Evolutionary conservation across 345 rosid species (phyloP).

Genomic region (Populus davidiana): DNA sequence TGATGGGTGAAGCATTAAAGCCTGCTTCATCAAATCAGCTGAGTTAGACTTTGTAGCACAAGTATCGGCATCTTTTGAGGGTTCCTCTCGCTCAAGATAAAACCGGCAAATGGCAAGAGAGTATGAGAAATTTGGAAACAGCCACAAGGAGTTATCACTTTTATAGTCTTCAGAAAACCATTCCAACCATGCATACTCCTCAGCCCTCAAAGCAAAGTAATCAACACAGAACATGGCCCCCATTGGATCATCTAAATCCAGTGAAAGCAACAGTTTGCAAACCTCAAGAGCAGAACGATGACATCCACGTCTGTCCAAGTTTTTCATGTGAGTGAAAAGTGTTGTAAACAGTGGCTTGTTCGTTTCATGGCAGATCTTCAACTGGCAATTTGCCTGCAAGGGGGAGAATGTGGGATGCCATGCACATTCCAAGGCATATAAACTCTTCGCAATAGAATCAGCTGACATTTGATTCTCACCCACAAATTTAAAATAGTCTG

Average conservation of each 20-base stretch:
- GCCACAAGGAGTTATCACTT: constrained; percentile 74
- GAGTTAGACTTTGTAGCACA: constrained; percentile 50
- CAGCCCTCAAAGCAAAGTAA: constrained; percentile 82
- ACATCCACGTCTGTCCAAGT: constrained; percentile 87
- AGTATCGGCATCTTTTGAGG: constrained; percentile 24
- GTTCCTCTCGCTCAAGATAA: constrained; percentile 56
- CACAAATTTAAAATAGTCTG: constrained; percentile 76
- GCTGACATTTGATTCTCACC: constrained; percentile 89
- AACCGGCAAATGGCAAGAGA: constrained; percentile 83
- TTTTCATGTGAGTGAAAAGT: constrained; percentile 82
- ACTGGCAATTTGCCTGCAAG: constrained; percentile 64
- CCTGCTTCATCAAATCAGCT: constrained; percentile 75
- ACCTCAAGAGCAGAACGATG: constrained; percentile 88
- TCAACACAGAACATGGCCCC: constrained; percentile 90
- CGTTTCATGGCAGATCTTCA: constrained; percentile 66
- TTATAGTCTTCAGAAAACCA: constrained; percentile 65
- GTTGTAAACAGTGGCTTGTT: constrained; percentile 74
- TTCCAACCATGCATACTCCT: constrained; percentile 79
- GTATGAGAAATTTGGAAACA: constrained; percentile 80
- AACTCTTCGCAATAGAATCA: constrained; percentile 72
- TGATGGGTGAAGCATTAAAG: constrained; percentile 83
- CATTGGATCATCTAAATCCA: constrained; percentile 76
- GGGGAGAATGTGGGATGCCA: constrained; percentile 87
- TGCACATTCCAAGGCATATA: constrained; percentile 82
- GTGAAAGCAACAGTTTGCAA: constrained; percentile 75